These are phyloP conservation scores for Ustilago sp. DNA, from an alignment of 1,284 basidiomycete genomes.

Conservation along the genomic window DNA sequence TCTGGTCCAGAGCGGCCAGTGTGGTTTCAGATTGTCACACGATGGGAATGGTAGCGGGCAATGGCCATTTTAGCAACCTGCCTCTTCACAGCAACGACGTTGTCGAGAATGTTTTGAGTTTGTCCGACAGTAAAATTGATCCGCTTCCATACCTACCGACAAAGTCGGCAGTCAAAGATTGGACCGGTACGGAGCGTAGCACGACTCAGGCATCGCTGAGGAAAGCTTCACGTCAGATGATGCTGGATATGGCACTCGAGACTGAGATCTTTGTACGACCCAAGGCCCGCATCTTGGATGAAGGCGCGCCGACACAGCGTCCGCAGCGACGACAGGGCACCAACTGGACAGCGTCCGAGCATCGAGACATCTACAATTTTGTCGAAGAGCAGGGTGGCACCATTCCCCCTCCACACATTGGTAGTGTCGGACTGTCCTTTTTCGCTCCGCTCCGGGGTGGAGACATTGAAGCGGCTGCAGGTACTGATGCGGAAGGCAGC, in stretches of 20 bases:
- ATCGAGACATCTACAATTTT: conserved; percentile 33
- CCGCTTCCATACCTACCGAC: conserved; percentile 18
- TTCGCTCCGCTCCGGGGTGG: conserved; percentile 37
- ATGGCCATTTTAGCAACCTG: background rate
- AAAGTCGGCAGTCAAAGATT: conserved; percentile 5
- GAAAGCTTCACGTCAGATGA: conserved; percentile 17
- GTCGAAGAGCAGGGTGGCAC: conserved; percentile 40
- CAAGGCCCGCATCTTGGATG: conserved; percentile 31
- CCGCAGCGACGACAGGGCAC: conserved; percentile 30
- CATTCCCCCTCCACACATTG: conserved; percentile 40
- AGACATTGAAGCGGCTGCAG: conserved; percentile 19
- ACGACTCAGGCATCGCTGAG: conserved; percentile 15
- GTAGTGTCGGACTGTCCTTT: conserved; percentile 35
- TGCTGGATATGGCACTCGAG: conserved; percentile 34
- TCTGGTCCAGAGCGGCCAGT: conserved; percentile 17
- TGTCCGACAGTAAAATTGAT: background rate
- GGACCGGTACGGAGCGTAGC: conserved; percentile 8
- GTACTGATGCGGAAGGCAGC: background rate
- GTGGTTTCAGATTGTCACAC: background rate
- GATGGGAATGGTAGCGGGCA: background rate
- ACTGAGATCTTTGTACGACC: conserved; percentile 31
- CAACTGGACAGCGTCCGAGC: conserved; percentile 44
- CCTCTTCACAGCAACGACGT: background rate
- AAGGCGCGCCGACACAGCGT: conserved; percentile 28
- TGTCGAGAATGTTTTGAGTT: conserved; percentile 13